Evolutionary conservation across 2,329 filamentous ascomycete species (phyloP).

Genomic region (Alternaria rosae): DNA sequence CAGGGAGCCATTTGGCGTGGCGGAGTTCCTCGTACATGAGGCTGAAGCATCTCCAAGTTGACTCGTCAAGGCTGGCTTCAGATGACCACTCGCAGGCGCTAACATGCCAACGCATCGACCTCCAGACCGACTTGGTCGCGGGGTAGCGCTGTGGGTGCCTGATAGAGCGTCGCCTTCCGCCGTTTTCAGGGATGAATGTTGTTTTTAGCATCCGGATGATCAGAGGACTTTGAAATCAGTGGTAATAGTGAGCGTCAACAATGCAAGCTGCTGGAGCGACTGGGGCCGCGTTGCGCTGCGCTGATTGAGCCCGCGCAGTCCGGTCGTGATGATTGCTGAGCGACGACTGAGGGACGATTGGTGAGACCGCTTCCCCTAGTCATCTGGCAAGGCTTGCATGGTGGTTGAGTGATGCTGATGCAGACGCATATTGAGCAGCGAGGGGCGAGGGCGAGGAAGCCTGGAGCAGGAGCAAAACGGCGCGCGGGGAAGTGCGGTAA

Average conservation of each 20-base stretch:
- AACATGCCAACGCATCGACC: constrained; percentile 49
- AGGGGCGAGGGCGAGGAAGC: constrained; percentile 2
- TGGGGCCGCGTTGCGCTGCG: constrained; percentile 18
- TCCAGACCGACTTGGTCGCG: constrained; percentile 44
- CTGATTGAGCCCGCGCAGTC: constrained; percentile 27
- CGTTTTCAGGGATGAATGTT: constrained; percentile 29
- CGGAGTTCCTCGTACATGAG: constrained; percentile 45
- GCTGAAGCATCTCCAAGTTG: constrained; percentile 41
- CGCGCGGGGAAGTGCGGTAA: constrained; percentile 3
- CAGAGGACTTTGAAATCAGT: constrained; percentile 23
- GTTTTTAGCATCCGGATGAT: constrained; percentile 43
- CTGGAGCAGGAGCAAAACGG: background rate
- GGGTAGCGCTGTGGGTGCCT: constrained; percentile 47
- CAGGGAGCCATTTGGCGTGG: constrained; percentile 46
- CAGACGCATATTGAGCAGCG: constrained; percentile 5
- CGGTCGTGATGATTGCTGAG: constrained; percentile 22
- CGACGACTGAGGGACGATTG: constrained; percentile 14
- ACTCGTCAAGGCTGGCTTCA: constrained; percentile 40
- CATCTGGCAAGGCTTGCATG: constrained; percentile 31
- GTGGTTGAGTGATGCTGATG: constrained; percentile 22
- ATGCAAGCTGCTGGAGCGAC: constrained; percentile 1
- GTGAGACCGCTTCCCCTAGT: constrained; percentile 21
- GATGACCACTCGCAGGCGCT: constrained; percentile 49
- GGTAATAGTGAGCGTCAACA: constrained; percentile 12
- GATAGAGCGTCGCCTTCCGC: constrained; percentile 35